These are phyloP conservation scores for Oidium heveae DNA, from an alignment of 2,329 filamentous ascomycete species.

Conservation along the genomic window DNA sequence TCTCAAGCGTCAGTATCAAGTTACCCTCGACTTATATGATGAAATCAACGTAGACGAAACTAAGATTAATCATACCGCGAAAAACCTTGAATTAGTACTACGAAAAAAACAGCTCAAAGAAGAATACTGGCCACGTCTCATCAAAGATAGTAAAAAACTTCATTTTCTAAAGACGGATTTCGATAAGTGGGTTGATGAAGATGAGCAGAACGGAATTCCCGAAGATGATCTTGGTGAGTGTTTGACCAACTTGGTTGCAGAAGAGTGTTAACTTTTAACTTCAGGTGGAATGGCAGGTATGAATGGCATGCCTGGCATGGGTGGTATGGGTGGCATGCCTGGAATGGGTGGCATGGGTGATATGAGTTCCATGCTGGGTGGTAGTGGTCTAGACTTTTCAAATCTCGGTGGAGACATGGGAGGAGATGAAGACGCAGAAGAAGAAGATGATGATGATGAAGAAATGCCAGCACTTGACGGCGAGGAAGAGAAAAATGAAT, in stretches of 20 bases:
- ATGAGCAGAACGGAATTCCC: slow-evolving; percentile 78
- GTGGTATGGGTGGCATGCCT: slow-evolving; percentile 37
- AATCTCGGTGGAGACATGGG: slow-evolving; percentile 40
- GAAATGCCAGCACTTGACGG: slow-evolving; percentile 63
- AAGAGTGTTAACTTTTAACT: not conserved
- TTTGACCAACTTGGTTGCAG: slow-evolving; percentile 8
- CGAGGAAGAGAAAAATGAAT: slow-evolving; percentile 24
- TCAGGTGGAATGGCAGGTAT: not conserved
- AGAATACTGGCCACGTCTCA: slow-evolving; percentile 84
- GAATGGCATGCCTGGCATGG: slow-evolving; percentile 1
- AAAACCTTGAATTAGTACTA: slow-evolving; percentile 74
- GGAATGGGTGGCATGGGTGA: slow-evolving; percentile 18
- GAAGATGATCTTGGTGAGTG: slow-evolving; percentile 54
- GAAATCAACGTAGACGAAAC: slow-evolving; percentile 71
- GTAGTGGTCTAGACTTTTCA: slow-evolving; percentile 69
- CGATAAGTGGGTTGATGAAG: slow-evolving; percentile 36
- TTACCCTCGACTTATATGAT: slow-evolving; percentile 66
- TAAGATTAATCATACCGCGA: slow-evolving; percentile 70
- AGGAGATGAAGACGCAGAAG: slow-evolving; percentile 25
- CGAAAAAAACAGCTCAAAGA: slow-evolving; percentile 91
- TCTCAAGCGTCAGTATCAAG: slow-evolving; percentile 66
- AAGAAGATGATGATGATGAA: slow-evolving; percentile 28
- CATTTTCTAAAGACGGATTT: slow-evolving; percentile 98
- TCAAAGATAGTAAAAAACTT: slow-evolving; percentile 71
- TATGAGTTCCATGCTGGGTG: slow-evolving; percentile 16